These are phyloP conservation scores for Magnusiomyces paraingens DNA, from an alignment of 1,139 yeast genomes.

Conservation along the genomic window DNA sequence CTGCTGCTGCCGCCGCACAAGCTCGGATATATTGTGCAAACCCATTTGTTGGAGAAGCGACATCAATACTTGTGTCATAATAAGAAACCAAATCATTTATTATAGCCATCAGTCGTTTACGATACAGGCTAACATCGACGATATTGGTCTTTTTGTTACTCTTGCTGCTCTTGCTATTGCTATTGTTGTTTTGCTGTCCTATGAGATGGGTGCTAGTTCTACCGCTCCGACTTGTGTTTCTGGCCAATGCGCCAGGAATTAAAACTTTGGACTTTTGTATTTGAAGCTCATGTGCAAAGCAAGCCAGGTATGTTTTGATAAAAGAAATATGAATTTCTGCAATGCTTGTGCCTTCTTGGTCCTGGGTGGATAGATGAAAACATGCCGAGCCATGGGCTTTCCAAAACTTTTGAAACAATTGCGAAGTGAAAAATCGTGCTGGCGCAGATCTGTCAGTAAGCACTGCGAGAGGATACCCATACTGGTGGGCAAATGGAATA, in stretches of 20 bases:
- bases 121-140: neutral
- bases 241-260: too few species aligned
- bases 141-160: too few species aligned
- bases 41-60: too few species aligned
- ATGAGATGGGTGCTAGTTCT: too few species aligned
- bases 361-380: neutral
- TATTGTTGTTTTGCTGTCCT: too few species aligned
- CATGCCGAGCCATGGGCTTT: conserved; percentile 1
- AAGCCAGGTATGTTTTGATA: conserved; percentile 3
- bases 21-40: too few species aligned
- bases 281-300: conserved; percentile 2
- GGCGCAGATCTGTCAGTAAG: conserved; percentile 3
- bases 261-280: too few species aligned
- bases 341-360: neutral
- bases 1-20: neutral
- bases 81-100: conserved; percentile 1
- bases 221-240: too few species aligned
- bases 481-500: conserved; percentile 4
- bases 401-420: conserved; percentile 3
- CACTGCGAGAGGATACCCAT: conserved; percentile 3
- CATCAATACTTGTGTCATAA: conserved; percentile 1
- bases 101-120: conserved; percentile 5
- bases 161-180: too few species aligned
- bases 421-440: neutral
- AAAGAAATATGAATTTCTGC: neutral